Evolutionary conservation across 1,284 basidiomycete genomes (phyloP).

Genomic region (Malassezia arunalokei): DNA sequence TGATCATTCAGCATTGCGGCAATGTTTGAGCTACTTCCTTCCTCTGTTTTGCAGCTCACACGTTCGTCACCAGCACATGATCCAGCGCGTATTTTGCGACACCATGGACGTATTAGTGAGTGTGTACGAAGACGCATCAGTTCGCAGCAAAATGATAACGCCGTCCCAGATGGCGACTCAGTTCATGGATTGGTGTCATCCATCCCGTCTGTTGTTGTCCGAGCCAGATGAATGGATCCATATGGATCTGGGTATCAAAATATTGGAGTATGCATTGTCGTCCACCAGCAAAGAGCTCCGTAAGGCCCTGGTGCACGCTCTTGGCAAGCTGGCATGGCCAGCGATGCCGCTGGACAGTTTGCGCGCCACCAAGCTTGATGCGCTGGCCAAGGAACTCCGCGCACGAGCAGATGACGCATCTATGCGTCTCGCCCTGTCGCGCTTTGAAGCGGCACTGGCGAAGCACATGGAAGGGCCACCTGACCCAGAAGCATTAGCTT

Average conservation of each 20-base stretch:
- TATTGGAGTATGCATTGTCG: constrained; percentile 54
- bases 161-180: constrained; percentile 69
- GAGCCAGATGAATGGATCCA: constrained; percentile 55
- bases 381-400: constrained; percentile 21
- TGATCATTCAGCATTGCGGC: constrained; percentile 72
- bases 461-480: neutral
- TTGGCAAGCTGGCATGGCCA: constrained; percentile 66
- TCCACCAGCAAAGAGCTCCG: constrained; percentile 53
- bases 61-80: constrained; percentile 61
- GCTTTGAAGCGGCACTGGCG: neutral
- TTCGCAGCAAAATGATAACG: constrained; percentile 66
- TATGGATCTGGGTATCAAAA: constrained; percentile 63
- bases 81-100: constrained; percentile 58
- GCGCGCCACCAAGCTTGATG: constrained; percentile 20
- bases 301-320: constrained; percentile 66
- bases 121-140: constrained; percentile 62
- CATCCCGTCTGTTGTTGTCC: constrained; percentile 57
- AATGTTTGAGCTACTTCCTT: constrained; percentile 91
- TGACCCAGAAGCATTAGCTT: neutral
- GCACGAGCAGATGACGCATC: constrained; percentile 51
- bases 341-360: constrained; percentile 53
- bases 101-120: constrained; percentile 34
- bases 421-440: constrained; percentile 58
- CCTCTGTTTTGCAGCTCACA: constrained; percentile 84
- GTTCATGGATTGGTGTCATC: constrained; percentile 87